Evolutionary conservation across 2,329 filamentous ascomycete species (phyloP).

Genomic region (Anthostomella pinea): DNA sequence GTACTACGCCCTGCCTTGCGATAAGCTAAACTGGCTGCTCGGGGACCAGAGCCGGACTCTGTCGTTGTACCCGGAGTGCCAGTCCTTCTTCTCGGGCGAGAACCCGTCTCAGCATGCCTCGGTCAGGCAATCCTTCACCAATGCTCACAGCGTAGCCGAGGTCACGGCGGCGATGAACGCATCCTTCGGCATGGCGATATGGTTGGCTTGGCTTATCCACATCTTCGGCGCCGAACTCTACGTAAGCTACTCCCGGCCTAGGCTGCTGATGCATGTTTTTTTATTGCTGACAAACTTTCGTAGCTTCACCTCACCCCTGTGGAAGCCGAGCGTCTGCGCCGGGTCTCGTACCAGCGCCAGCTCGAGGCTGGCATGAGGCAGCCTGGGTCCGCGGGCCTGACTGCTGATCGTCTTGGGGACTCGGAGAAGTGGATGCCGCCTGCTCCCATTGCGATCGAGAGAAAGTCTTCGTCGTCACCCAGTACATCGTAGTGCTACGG

Average conservation of each 20-base stretch:
- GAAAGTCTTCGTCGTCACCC: too few relatives aligned
- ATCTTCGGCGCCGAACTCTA: conserved; percentile 47
- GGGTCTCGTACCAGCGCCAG: conserved; percentile 45
- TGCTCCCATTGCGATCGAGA: not conserved
- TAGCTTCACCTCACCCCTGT: conserved; percentile 36
- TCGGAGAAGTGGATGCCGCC: conserved; percentile 17
- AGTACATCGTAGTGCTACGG: too few relatives aligned
- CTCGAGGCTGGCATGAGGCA: conserved; percentile 41
- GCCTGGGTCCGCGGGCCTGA: conserved; percentile 38
- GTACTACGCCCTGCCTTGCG: conserved; percentile 40
- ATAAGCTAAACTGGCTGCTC: conserved; percentile 44
- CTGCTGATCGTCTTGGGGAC: conserved; percentile 35
- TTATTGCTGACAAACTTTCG: not conserved
- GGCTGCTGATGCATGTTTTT: not conserved
- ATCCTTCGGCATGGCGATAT: conserved; percentile 50
- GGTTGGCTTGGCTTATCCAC: conserved; percentile 53
- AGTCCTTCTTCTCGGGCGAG: conserved; percentile 33
- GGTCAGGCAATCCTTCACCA: conserved; percentile 34
- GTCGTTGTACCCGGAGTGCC: conserved; percentile 44
- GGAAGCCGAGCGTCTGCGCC: conserved; percentile 42
- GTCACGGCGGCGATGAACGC: conserved; percentile 43
- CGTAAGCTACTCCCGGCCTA: conserved; percentile 27
- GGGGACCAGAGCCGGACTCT: conserved; percentile 28
- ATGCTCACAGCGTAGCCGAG: conserved; percentile 25
- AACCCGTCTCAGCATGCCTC: conserved; percentile 26